Percentiles rank a stretch among this genome's conserved stretches.
phyloP scores from a whole-genome alignment of 108 stramenopile genomes.

The Skeletonema tropicum region DNA sequence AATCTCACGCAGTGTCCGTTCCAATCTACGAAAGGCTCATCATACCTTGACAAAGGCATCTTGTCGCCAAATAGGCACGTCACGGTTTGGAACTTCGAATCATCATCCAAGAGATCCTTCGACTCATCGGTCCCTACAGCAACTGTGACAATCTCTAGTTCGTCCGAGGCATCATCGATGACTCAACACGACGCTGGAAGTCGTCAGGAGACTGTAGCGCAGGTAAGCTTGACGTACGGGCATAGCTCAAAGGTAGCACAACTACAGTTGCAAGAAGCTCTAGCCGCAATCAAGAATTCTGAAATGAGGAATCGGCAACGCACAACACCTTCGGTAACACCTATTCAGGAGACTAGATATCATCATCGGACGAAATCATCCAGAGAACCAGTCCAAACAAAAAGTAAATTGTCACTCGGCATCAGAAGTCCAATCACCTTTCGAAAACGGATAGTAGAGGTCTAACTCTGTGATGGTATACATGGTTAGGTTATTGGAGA shows the following conservation, averaged over 20 bases:
- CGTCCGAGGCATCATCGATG: not conserved
- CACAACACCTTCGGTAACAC: not conserved
- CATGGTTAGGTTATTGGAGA: no score
- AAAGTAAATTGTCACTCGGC: not conserved
- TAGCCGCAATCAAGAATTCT: slow-evolving; percentile 8
- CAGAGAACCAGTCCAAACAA: not conserved
- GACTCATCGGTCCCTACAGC: not conserved
- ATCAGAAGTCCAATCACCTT: not conserved
- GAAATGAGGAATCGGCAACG: not conserved
- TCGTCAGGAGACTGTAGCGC: not conserved
- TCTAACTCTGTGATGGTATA: not conserved
- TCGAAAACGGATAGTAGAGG: not conserved
- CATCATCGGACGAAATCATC: not conserved
- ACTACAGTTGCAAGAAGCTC: slow-evolving; percentile 23
- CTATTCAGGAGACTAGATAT: not conserved
- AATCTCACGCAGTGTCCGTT: slow-evolving; percentile 10
- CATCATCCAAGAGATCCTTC: slow-evolving; percentile 14
- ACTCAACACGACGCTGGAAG: not conserved
- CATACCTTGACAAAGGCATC: slow-evolving; percentile 15
- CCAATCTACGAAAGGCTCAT: not conserved
- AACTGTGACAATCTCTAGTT: not conserved
- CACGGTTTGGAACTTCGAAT: slow-evolving; percentile 29
- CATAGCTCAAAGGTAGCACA: slow-evolving; percentile 14
- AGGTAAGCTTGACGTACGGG: not conserved
- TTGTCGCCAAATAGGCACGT: slow-evolving; percentile 14